Base-by-base conservation (phyloP, 2,329 filamentous ascomycete species). In the Epichloe coenophiala region DNA sequence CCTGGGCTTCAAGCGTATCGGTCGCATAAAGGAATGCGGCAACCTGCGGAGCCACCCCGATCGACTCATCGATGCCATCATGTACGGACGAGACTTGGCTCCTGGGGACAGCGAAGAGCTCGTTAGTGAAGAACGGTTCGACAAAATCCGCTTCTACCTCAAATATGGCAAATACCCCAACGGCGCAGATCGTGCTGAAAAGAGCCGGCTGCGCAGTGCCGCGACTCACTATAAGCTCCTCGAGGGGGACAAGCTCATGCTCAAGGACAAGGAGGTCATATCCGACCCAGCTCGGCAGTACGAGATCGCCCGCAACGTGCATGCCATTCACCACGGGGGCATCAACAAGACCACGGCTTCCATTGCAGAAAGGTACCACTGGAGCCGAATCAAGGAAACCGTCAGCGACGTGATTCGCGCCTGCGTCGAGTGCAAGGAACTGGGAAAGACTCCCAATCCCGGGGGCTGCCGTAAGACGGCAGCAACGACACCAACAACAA, bases 281-380 rank as follows among this genome's bases (percentile, higher is more conserved):
- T 86, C 87, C 27, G 90, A 96, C 65, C 88, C 89, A 12, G 81
- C 86, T 60, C 80, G 82, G 57, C 93, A 98, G 71, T 94, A 94
- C 65, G 87, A 93, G 53, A 93, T 97, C 59, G 88, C 90, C 12
- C 76, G 86, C 44, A 74, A 77, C 52, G 77, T 90, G 38, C 93
- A 98, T 67, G 74, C 81, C 51, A 67, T 71, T 51, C 77, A 83
- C 41, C 93, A 98, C 63, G 88, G 86, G 6, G 93, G 93, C 48
- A 97, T 97, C 74, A 98, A 98, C 74, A 96, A 96, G 72, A 97
- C 91, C 0, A 97, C 91, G 1, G 90, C 91, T 19, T 85, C 83
- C 19, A 95, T 98, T 60, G 88, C 91, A 11, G 88, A 96, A 63
- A 86, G 84, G 62, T 96, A 91, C 64, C 93, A 97, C 69, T 98